Base-by-base conservation (phyloP, 2,329 filamentous ascomycete species). In the Zarea fungicola region DNA sequence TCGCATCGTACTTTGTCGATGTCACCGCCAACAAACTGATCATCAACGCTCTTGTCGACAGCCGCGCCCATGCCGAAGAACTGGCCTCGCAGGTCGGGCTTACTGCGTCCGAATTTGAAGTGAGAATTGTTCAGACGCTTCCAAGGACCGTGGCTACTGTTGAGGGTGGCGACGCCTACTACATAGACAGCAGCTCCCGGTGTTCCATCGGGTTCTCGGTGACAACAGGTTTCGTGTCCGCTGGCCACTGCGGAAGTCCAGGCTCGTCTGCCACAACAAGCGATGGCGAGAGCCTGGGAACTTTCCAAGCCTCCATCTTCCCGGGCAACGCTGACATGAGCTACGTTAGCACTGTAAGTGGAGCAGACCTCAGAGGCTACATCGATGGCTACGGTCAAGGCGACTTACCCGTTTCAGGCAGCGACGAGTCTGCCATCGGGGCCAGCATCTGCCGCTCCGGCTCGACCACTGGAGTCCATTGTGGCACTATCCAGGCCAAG, bases 181-280 rank as follows among this genome's bases (percentile, higher is more conserved):
- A 52, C 54, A 69, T 69, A 60, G 56, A 64, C 58, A 48, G 48
- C 6, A 16, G 16, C 42, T 53, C 50, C 42, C 61, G 67, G 3
- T 70, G 67, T 65, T 70, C 67, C 49, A 52, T 70, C 51, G 67
- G 67, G 25, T 70, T 70, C 60, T 58, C 65, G 2, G 67, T 70
- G 53, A 69, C 64, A 22, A 64, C 62, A 25, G 67, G 67, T 18
- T 70, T 69, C 57, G 67, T 70, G 26, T 62, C 65, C 21, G 67
- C 67, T 19, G 67, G 67, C 43, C 67, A 70, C 63, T 70, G 67
- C 48, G 67, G 67, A 34, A 56, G 23, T 49, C n/a, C 48, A 3
- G 67, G 67, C 40, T 29, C 26, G 21, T 52, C 59, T 48, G 63
- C 62, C 50, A 62, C 63, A 47, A 67, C 64, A 54, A 61, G 46